phyloP scores from a whole-genome alignment of 2,329 filamentous ascomycete species.

The Cladosporium colombiae region DNA sequence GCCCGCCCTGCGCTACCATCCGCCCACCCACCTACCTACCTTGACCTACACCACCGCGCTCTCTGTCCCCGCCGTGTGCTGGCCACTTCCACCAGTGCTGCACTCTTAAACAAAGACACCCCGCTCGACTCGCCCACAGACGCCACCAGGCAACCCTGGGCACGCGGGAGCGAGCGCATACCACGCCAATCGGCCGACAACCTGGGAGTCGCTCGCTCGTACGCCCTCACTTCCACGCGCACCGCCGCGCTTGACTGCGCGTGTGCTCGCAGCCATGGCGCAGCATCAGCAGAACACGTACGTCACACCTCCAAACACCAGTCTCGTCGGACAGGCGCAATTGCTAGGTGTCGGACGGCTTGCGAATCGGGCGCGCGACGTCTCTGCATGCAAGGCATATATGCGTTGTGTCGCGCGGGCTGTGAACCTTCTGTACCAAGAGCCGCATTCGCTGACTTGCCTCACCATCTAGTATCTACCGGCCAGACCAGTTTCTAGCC shows the following conservation, averaged over 20 bases:
- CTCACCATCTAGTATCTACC: constrained; percentile 55
- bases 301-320: not conserved
- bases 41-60: not conserved
- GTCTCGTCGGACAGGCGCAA: not conserved
- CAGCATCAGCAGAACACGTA: constrained; percentile 23
- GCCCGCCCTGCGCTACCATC: not conserved
- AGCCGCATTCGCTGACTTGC: not conserved
- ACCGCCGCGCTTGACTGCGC: constrained; percentile 9
- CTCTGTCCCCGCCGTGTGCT: not conserved
- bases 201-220: constrained; percentile 15
- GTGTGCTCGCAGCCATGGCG: constrained; percentile 15
- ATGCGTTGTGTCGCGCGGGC: not conserved
- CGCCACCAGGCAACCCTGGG: not conserved
- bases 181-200: not conserved
- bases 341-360: not conserved
- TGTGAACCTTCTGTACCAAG: not conserved
- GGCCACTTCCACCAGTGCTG: not conserved
- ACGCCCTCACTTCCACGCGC: constrained; percentile 1
- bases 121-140: not conserved
- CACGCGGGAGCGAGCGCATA: constrained; percentile 18
- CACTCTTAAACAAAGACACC: not conserved
- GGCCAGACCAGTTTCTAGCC: constrained; percentile 82
- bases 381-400: not conserved
- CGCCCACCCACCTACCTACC: not conserved
- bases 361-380: not conserved